Base-by-base conservation (phyloP, 345 rosid species). In the Excoecaria cochinchinensis region DNA sequence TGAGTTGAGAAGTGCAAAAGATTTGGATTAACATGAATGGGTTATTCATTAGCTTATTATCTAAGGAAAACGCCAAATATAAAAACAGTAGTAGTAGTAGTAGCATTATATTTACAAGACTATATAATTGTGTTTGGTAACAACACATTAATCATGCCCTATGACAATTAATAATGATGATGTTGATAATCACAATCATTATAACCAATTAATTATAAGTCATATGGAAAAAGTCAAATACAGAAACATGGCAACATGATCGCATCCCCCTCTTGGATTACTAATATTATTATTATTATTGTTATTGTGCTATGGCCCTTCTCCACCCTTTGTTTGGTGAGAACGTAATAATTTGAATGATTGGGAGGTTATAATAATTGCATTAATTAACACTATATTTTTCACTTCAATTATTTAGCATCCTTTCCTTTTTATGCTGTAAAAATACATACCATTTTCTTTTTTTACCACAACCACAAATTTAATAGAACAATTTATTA, bases 81-180 rank as follows among this genome's bases (percentile, higher is more conserved):
- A 31, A 31, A 31, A 31, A 2, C 31, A 31, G 31, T 31, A 2
- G 31, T n/a, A 31, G 31, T 31, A 31, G 31, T 2, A 31, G 31
- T 31, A 31, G 1, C 31, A 31, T 31, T 31, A 0, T 31, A 31
- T 31, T 31, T 31, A 31, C 1, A 31, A 31, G 31, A 31, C 2
- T 57, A 25, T 38, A 70, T 75, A 40, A 80, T 80, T 65, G 78
- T 77, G 82, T 82, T 82, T 55, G 82, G 87, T 79, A 79, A 62
- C 63, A 44, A 69, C 60, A 66, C 70, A 63, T 74, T 70, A 58
- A 79, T 79, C 68, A 72, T 71, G 21, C 9, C 6, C 5, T 51
- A 65, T 71, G 65, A 67, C 76, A 31, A 70, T 52, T 80, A 31
- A 70, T 52, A 55, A 71, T 75, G 38, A 80, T 69, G 69, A 68